Base-by-base conservation (phyloP, 2,329 filamentous ascomycete species). In the Magnaporthales sp. region DNA sequence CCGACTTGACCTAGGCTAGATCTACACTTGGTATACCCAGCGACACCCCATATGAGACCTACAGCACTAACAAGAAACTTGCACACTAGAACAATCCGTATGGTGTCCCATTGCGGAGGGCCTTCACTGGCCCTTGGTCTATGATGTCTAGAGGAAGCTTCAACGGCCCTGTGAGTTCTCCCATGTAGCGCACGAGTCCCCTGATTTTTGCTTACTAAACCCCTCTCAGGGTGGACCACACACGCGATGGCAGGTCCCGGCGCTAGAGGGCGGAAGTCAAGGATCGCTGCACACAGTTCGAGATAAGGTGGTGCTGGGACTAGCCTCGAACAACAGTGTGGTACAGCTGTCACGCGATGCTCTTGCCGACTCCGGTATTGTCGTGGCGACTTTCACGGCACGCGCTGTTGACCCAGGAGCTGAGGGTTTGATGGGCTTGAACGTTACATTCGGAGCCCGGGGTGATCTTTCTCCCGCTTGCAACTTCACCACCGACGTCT, bases 81-180 rank as follows among this genome's bases (percentile, higher is more conserved):
- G 3, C 19, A 27, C 26, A 15, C 6, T 84, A 85, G 70, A 84
- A 84, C 69, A 85, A 85, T 66, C 83, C 83, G 0, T 84, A 80
- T 69, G 75, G 79, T 3, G 70, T 74, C 0, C 82, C 81, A 1
- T 71, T 78, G 58, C 77, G 80, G 3, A 79, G 83, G 26, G 73
- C 79, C 0, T 84, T 82, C 71, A 82, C 82, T 0, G 83, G 83
- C 0, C 81, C 82, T 0, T 85, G 79, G 75, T 81, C 79, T 6
- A 85, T 85, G 83, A 75, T 85, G 68, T 80, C 79, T 26, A 75
- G 82, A 0, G 83, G 83, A 4, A 80, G 77, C 3, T 84, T 84
- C 75, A 83, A 83, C 66, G 83, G 83, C 0, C 83, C 82, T 51
- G 38, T 51, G 9, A 51, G 38, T 51, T 3, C n/a, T 7, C 8